phyloP scores from a whole-genome alignment of 2,329 filamentous ascomycete species.

The Alternaria ventricosa region DNA sequence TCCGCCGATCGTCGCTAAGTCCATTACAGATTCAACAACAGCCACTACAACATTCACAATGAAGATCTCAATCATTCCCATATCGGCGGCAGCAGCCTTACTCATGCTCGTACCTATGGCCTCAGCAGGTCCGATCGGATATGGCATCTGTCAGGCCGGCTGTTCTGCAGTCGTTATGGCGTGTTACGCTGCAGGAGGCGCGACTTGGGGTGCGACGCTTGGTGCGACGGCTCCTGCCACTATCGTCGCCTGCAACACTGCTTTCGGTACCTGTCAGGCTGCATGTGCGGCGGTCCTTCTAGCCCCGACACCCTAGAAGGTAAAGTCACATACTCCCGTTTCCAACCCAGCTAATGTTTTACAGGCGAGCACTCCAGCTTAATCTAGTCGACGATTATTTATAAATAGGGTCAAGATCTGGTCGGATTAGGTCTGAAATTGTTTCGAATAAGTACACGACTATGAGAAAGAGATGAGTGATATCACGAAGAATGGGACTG shows the following conservation, averaged over 20 bases:
- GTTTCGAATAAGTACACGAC: not conserved
- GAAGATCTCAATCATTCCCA: not conserved
- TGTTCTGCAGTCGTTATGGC: constrained; percentile 55
- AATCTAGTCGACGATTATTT: not conserved
- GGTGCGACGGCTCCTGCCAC: constrained; percentile 50
- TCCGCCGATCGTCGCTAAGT: not conserved
- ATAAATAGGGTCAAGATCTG: not conserved
- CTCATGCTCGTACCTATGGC: constrained; percentile 1
- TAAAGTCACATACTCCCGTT: not conserved
- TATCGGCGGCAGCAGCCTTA: not conserved
- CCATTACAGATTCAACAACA: not conserved
- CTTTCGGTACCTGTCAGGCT: constrained; percentile 55
- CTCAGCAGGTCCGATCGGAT: constrained; percentile 45
- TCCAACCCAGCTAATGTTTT: not conserved
- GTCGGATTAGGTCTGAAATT: not conserved
- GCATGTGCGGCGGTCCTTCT: constrained; percentile 51
- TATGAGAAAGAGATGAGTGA: not conserved
- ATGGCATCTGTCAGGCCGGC: constrained; percentile 58
- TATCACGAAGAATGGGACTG: not conserved
- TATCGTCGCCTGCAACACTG: constrained; percentile 54
- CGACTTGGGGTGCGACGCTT: constrained; percentile 51
- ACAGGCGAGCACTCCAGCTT: not conserved
- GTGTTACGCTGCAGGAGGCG: constrained; percentile 56
- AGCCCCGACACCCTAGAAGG: constrained; percentile 39
- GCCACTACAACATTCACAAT: not conserved